Evolutionary conservation across 225 moss, liverwort and hornwort genomes (phyloP), one percentile per base, ranked within the genome.

Genomic region (Marchantia paleacea): DNA sequence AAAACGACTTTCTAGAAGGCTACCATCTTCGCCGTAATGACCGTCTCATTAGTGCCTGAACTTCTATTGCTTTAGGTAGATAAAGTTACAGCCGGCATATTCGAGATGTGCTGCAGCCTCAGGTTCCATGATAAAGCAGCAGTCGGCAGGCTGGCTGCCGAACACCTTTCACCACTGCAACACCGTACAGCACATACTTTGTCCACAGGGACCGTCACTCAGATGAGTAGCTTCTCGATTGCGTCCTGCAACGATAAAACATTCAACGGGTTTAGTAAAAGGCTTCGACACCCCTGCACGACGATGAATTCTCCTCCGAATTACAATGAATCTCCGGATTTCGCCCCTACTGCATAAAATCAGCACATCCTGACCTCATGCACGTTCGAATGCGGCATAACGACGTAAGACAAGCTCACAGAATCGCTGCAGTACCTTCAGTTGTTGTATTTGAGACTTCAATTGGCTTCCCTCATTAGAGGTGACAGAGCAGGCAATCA

Each of bases 391-490:
- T 39, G 39, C 39, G 39, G 39, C 3, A 5, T 5, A 39, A 39
- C 39, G 39, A 5, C 39, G 39, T 39, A 39, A 2, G 39, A 39
- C 39, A 5, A 39, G 9, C 24, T 22, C 8, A n/a, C 62, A 7
- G 1, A 19, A 22, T 62, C n/a, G 18, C 10, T 0, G 22, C 51
- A 9, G 12, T 62, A 87, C 87, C 87, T 96, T 97, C 74, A 97
- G 88, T 73, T 94, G 94, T 87, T 93, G 94, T 77, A 97, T 94
- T 90, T 97, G 97, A 24, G 92, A 81, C 88, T 94, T 97, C 79
- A 97, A 87, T 85, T 94, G 94, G 57, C 93, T 93, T 64, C 97
- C 97, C 83, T 97, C 97, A 60, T 97, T 97, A 12, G 94, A 94
- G 39, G 97, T 97, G 0, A 97, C 97, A 22, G 94, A 94, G 81